phyloP scores from a whole-genome alignment of 495 filamentous ascomycete species.

The Cercophora scortea region DNA sequence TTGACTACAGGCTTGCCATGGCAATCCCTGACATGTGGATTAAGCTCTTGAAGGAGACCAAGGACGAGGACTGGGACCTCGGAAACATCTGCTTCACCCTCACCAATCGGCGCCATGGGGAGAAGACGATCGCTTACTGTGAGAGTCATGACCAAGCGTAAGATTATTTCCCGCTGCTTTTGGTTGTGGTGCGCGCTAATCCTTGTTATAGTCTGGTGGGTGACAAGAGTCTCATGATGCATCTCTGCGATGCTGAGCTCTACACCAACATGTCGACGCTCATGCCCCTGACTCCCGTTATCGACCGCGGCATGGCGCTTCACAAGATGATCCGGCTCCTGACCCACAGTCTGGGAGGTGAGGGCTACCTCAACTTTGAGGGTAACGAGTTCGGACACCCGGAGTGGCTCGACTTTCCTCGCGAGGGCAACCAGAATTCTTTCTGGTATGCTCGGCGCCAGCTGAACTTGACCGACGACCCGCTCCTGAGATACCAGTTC shows the following conservation, averaged over 20 bases:
- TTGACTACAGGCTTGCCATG: slow-evolving; percentile 97
- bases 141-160: slow-evolving; percentile 99
- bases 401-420: slow-evolving; percentile 98
- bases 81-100: slow-evolving; percentile 75
- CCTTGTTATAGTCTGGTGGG: slow-evolving; percentile 66
- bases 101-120: slow-evolving; percentile 86
- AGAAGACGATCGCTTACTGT: slow-evolving; percentile 97
- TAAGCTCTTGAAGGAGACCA: slow-evolving; percentile 90
- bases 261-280: slow-evolving; percentile 96
- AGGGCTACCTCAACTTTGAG: slow-evolving; percentile 97
- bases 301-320: slow-evolving; percentile 81
- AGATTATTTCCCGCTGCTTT: slow-evolving; percentile 18
- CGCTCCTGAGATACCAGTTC: slow-evolving; percentile 77
- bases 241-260: slow-evolving; percentile 94
- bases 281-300: slow-evolving; percentile 75
- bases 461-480: slow-evolving; percentile 85
- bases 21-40: slow-evolving; percentile 98
- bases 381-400: slow-evolving; percentile 99
- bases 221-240: slow-evolving; percentile 94
- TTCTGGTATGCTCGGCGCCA: slow-evolving; percentile 97
- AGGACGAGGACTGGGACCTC: slow-evolving; percentile 91
- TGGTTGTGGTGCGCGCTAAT: too few species aligned
- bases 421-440: slow-evolving; percentile 87
- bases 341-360: slow-evolving; percentile 90
- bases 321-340: slow-evolving; percentile 97